phyloP scores from a whole-genome alignment of 768 basidiomycete species.

The Mrakia blollopis region DNA sequence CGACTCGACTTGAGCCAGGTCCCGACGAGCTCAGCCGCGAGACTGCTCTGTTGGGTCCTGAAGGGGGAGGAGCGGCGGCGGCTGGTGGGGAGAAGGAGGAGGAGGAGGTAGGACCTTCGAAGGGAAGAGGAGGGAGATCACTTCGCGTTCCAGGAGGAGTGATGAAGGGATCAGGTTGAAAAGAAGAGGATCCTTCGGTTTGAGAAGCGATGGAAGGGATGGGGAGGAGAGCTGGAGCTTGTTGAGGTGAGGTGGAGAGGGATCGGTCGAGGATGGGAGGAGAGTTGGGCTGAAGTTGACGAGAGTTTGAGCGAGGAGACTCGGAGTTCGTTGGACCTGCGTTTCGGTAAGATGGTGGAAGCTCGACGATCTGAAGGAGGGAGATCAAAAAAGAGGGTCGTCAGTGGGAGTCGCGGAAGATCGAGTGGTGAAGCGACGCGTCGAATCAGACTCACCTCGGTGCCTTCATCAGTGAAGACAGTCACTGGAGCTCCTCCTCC shows the following conservation, averaged over 20 bases:
- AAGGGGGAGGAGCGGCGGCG: neutral
- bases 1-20: neutral
- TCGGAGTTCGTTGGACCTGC: neutral
- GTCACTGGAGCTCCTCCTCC: constrained; percentile 16
- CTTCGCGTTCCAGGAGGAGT: neutral
- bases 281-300: neutral
- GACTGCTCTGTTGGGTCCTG: neutral
- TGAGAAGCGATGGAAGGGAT: neutral
- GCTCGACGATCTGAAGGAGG: neutral
- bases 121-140: neutral
- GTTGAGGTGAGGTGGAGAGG: neutral
- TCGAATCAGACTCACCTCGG: neutral
- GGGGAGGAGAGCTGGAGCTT: neutral
- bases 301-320: neutral
- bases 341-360: constrained; percentile 2
- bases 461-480: constrained; percentile 1
- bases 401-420: neutral
- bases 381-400: neutral
- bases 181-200: neutral
- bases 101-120: neutral
- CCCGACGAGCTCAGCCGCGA: neutral
- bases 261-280: neutral
- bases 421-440: neutral
- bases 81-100: neutral
- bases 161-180: neutral